Base-by-base conservation (phyloP, 2,329 filamentous ascomycete species). In the Ophiostoma novo-ulmi region DNA sequence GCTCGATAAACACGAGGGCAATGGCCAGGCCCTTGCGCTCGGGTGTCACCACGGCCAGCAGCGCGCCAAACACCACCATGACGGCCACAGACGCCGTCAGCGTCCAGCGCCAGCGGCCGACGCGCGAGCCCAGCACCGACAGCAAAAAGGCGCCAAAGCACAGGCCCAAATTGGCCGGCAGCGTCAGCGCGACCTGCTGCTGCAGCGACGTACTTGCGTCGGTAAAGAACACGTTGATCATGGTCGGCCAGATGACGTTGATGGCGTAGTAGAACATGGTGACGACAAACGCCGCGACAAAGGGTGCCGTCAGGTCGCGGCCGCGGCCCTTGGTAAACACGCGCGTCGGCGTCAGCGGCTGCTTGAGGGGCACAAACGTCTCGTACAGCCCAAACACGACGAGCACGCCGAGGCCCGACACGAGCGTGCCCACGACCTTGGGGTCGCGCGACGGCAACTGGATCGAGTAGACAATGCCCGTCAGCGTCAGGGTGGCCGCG, bases 181-280 rank as follows among this genome's bases (percentile, higher is more conserved):
- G 52, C 22, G 52, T 58, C 52, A 58, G 52, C 22, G 31, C 31
- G 31, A 26, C 52, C 8, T 26, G n/a, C 52, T 58, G 52, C 8
- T 58, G 3, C 7, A 5, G 74, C 82, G 77, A 76, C 0, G 76
- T 76, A 3, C 75, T 78, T 13, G 76, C 77, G 67, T 79, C 76
- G 1, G 78, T 80, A 73, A 80, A 84, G 73, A 83, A 81, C 0
- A 79, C 77, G n/a, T 77, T 77, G 68, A 83, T 83, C 81, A 83
- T 83, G 20, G 80, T 81, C 0, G 82, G 82, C 73, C 79, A 84
- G 17, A 84, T 76, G 63, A 84, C 80, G 71, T 80, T 82, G 61
- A 79, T 80, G 44, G 79, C 79, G 75, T 84, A 85, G 76, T 84
- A 85, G 66, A 84, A 84, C 82, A 85, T 85, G 70, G 81, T 84